Conservation (phyloP, 2,329 filamentous ascomycete genomes). For the Fusarium pseudograminearum region DNA sequence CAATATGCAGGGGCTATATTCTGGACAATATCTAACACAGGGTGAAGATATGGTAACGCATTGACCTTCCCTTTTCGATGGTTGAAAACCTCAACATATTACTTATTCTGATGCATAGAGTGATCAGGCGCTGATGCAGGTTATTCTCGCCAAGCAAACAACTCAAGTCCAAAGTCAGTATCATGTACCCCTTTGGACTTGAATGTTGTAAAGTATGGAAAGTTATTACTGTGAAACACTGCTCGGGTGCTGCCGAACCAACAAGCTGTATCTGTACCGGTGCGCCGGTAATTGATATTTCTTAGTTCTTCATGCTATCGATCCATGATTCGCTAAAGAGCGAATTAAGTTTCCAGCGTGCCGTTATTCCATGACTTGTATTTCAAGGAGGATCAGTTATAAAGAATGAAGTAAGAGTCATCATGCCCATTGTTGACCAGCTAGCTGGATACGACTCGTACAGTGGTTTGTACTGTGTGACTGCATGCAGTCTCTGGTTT, state of each 20-base stretch:
- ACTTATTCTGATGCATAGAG: neutral
- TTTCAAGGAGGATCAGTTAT: neutral
- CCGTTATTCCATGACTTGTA: neutral
- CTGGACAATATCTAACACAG: neutral
- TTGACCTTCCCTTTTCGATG: neutral
- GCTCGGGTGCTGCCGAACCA: neutral
- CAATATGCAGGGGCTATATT: neutral
- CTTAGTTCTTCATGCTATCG: neutral
- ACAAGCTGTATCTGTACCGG: slow-evolving; percentile 3
- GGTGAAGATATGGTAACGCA: neutral
- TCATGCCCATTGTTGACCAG: neutral
- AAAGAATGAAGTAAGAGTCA: neutral
- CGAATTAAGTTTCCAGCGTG: neutral
- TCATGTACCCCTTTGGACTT: neutral
- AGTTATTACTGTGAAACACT: neutral
- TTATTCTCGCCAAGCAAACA: neutral
- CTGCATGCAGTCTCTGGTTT: neutral
- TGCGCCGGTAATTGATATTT: neutral
- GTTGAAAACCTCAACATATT: neutral
- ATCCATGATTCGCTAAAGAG: neutral
- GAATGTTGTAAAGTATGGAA: neutral
- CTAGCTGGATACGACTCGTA: neutral
- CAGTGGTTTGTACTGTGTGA: neutral
- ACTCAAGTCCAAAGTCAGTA: neutral
- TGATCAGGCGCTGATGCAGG: neutral